Base-by-base conservation (phyloP, 1,284 basidiomycete species). In the Mycosarcoma maydis region DNA sequence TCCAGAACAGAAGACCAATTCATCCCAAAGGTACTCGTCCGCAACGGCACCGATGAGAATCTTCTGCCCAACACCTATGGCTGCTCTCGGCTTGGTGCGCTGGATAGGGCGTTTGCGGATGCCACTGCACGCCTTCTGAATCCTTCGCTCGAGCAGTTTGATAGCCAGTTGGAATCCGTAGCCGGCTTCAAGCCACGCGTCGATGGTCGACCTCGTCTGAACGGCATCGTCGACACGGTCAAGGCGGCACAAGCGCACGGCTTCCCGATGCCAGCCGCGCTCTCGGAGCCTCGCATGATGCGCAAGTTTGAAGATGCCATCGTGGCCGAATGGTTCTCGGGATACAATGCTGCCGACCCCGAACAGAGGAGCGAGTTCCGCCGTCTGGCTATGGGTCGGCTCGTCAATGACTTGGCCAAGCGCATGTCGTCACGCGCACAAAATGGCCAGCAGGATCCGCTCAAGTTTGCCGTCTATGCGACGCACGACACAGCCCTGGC, bases 241-340 rank as follows among this genome's bases (percentile, higher is more conserved):
- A 66, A 70, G 17, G 71, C 75, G 2, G 87, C 90, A 5, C 83
- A 85, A 42, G 90, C 89, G 0, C 90, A 92, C 76, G 88, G 87
- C 5, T 84, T 92, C 61, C 57, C 62, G 10, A 50, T 77, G 9
- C 78, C 78, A 0, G 36, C 44, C 3, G 51, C 53, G 6, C 66
- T 81, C 26, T 9, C 55, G 6, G 67, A 76, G 6, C 20, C 47
- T 10, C 39, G 45, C 6, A 51, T 67, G 38, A 34, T 69, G 7
- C 23, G 38, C n/a, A 49, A 41, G 7, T 49, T 91, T 88, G 91
- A 92, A 83, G 84, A 85, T 46, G 90, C 90, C 17, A 87, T 91
- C 8, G 86, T 89, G 24, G 86, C 85, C 43, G 90, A 92, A 82
- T 92, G 90, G 90, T 92, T 91, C 79, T 85, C 87, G 82, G 87